Evolutionary conservation across 768 basidiomycete genomes (phyloP).

Genomic region (Lentinula aciculospora): DNA sequence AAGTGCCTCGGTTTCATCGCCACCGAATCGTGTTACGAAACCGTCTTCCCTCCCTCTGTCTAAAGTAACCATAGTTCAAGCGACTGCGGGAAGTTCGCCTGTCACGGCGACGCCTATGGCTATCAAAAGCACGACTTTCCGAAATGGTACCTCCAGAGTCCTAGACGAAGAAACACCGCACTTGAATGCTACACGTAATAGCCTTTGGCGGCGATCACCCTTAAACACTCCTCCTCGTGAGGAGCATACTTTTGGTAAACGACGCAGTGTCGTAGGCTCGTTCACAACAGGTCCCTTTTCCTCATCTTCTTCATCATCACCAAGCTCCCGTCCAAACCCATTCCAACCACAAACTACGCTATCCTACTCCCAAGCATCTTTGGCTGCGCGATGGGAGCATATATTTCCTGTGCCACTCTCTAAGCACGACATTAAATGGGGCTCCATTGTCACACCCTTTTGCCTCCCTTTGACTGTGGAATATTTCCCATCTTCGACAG

Average conservation of each 20-base stretch:
- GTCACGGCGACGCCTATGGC: constrained; percentile 33
- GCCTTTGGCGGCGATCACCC: constrained; percentile 54
- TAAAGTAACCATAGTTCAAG: constrained; percentile 26
- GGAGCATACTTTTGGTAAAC: constrained; percentile 48
- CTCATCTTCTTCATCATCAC: constrained; percentile 44
- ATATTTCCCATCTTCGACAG: constrained; percentile 71
- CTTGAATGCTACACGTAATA: constrained; percentile 30
- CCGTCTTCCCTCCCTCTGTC: constrained; percentile 24
- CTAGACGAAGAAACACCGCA: constrained; percentile 57
- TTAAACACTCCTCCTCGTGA: constrained; percentile 67
- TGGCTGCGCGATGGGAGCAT: constrained; percentile 91
- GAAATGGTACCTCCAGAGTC: constrained; percentile 28
- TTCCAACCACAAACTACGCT: constrained; percentile 54
- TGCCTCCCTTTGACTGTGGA: constrained; percentile 91
- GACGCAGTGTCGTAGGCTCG: constrained; percentile 35
- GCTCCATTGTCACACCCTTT: constrained; percentile 74
- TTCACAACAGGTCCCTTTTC: constrained; percentile 30
- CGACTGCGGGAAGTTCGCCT: constrained; percentile 14
- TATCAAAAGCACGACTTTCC: constrained; percentile 30
- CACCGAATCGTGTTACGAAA: constrained; percentile 10
- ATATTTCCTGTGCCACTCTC: constrained; percentile 66
- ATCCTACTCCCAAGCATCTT: constrained; percentile 58
- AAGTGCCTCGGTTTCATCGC: constrained; percentile 14
- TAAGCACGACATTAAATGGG: constrained; percentile 92
- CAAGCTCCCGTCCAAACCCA: constrained; percentile 52